A percentile compares a stretch with the other conserved stretches of the same genome.
These are phyloP conservation scores for Pyricularia grisea DNA, from an alignment of 2,329 filamentous ascomycete species.

Conservation along the genomic window DNA sequence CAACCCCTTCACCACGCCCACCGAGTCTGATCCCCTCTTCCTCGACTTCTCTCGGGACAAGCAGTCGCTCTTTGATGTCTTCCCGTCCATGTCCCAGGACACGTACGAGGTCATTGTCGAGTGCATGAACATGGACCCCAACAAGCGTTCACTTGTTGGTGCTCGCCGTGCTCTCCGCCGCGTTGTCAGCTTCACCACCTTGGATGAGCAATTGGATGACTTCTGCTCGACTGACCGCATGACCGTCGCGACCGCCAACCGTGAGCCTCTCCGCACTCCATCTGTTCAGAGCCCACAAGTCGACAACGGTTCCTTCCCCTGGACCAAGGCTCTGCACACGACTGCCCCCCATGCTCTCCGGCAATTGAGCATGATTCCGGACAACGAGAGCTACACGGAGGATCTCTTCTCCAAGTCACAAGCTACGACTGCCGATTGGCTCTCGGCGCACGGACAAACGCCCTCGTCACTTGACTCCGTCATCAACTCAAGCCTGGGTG, in stretches of 20 bases:
- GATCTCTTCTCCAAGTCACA: slow-evolving; percentile 79
- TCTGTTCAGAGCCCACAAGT: slow-evolving; percentile 83
- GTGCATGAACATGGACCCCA: slow-evolving; percentile 84
- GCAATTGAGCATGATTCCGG: slow-evolving; percentile 78
- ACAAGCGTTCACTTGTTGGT: slow-evolving; percentile 72
- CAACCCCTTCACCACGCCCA: slow-evolving; percentile 90
- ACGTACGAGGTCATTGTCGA: slow-evolving; percentile 89
- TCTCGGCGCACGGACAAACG: slow-evolving; percentile 64
- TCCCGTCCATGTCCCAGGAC: slow-evolving; percentile 97
- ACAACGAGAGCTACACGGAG: slow-evolving; percentile 68
- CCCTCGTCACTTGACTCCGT: slow-evolving; percentile 80
- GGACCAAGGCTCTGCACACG: slow-evolving; percentile 82
- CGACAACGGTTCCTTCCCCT: slow-evolving; percentile 80
- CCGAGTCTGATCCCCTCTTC: slow-evolving; percentile 84
- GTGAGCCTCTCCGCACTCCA: slow-evolving; percentile 89
- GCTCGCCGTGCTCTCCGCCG: slow-evolving; percentile 71
- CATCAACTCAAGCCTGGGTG: slow-evolving; percentile 70
- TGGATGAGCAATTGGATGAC: slow-evolving; percentile 84
- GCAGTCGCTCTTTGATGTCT: slow-evolving; percentile 94
- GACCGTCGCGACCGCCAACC: slow-evolving; percentile 74
- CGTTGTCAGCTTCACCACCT: slow-evolving; percentile 83
- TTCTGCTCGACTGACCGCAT: slow-evolving; percentile 81
- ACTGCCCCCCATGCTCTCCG: slow-evolving; percentile 62
- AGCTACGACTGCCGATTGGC: slow-evolving; percentile 61
- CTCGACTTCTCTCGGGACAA: slow-evolving; percentile 88